Evolutionary conservation across 176 grass and related monocot genomes (phyloP).

Genomic region (Melocanna baccifera): DNA sequence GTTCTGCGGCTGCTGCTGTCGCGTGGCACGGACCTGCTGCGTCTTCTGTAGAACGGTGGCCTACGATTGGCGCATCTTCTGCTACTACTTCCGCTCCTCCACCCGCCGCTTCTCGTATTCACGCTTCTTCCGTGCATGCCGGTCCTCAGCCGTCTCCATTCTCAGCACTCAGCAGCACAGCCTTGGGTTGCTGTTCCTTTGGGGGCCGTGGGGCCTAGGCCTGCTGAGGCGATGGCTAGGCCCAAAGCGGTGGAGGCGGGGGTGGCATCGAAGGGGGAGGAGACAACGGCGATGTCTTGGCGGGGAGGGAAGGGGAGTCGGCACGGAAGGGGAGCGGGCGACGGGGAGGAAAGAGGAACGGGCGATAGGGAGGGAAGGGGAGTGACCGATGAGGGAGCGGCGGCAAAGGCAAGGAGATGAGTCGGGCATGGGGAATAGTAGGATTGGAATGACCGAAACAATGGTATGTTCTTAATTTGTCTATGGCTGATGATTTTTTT

Average conservation of each 20-base stretch:
- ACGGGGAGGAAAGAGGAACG: too few species aligned
- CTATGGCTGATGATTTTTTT: too few species aligned
- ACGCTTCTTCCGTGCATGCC: conserved; percentile 58
- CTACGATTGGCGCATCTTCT: conserved; percentile 71
- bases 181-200: conserved; percentile 40
- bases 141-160: conserved; percentile 77
- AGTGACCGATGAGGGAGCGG: too few species aligned
- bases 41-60: conserved; percentile 86
- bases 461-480: too few species aligned
- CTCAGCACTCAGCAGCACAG: conserved; percentile 29
- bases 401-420: too few species aligned
- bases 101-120: conserved; percentile 83
- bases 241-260: conserved; percentile 37
- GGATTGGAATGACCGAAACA: too few species aligned
- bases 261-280: conserved; percentile 47
- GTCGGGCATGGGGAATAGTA: too few species aligned
- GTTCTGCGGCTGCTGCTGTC: conserved; percentile 37
- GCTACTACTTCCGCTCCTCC: conserved; percentile 68
- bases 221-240: conserved; percentile 14
- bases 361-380: too few species aligned
- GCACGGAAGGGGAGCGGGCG: too few species aligned
- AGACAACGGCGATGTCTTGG: conserved; percentile 38
- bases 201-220: conserved; percentile 19
- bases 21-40: conserved; percentile 28
- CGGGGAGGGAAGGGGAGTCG: too few species aligned